Evolutionary conservation across 306 rosid species (phyloP).

Genomic region (Potentilla sterilis): DNA sequence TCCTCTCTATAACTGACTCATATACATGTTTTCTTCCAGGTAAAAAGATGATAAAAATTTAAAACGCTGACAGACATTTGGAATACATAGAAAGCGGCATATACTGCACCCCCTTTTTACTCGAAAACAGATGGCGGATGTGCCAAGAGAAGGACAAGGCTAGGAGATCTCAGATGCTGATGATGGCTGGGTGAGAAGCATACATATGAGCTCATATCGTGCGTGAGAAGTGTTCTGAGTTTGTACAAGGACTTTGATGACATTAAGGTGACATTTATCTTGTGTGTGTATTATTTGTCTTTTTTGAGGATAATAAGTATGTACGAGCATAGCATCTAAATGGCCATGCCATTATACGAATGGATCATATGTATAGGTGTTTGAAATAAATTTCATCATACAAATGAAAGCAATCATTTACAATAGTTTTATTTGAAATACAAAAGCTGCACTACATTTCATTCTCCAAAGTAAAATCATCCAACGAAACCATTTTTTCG

Average conservation of each 20-base stretch:
- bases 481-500: background rate
- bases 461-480: background rate
- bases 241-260: background rate
- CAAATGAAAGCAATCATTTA: background rate
- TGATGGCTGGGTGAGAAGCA: background rate
- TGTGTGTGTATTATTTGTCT: background rate
- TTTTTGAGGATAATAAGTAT: background rate
- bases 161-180: background rate
- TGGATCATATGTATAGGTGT: background rate
- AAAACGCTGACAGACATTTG: background rate
- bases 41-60: background rate
- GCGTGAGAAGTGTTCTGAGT: background rate
- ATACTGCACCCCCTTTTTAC: background rate
- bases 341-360: background rate
- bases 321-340: background rate
- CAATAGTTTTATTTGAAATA: background rate
- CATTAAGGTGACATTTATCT: background rate
- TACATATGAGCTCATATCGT: background rate
- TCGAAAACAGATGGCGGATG: background rate
- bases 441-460: background rate
- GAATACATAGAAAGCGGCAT: background rate
- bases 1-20: too few relatives aligned
- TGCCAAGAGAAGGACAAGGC: background rate
- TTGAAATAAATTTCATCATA: background rate
- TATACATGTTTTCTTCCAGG: background rate